Base-by-base conservation (phyloP, 768 basidiomycete species). In the Termitomyces sp. region DNA sequence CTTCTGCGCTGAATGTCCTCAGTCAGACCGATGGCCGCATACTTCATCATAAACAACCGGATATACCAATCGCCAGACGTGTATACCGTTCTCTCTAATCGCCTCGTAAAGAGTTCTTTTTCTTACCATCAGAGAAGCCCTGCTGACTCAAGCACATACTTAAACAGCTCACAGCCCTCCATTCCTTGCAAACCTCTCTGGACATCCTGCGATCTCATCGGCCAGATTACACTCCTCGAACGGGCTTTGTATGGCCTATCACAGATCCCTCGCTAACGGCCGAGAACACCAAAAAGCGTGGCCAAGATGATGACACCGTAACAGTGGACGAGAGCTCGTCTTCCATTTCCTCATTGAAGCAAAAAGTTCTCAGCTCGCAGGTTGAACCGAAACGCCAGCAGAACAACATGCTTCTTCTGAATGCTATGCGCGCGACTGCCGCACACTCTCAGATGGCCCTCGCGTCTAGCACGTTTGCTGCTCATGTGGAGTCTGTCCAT, bases 1-100 rank as follows among this genome's bases (percentile, higher is more conserved):
- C 37, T 22, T 46, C 59, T 37, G 36, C 31, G 43, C 48, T 53
- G 47, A 55, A 62, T 56, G 56, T 32, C 49, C 31, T 46, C 68
- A 94, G 93, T 88, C 47, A 80, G 79, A 58, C 87, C 92, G 4
- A 72, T 94, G 59, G 88, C 87, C 18, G 87, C 86, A 9, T 95
- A 93, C 70, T 95, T 93, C 67, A 84, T 95, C 66, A 82, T 92
- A 74, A 87, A 94, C 72, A 90, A 89, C 67, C 85, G 90, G 60
- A 92, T 94, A 61, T 94, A 94, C 68, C 90, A 91, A 67, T 84
- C 90, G 0, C 93, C 93, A 10, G 88, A 92, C 62, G 74, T 94
- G 34, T 93, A 94, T 67, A 85, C 86, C 10, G 79, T 95, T 2
- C 74, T 95, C 42, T 92, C 92, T 50, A 92, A 91, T 64, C 85